These are phyloP conservation scores for Ailanthus altissimus DNA, from an alignment of 345 rosid species.

Conservation along the genomic window DNA sequence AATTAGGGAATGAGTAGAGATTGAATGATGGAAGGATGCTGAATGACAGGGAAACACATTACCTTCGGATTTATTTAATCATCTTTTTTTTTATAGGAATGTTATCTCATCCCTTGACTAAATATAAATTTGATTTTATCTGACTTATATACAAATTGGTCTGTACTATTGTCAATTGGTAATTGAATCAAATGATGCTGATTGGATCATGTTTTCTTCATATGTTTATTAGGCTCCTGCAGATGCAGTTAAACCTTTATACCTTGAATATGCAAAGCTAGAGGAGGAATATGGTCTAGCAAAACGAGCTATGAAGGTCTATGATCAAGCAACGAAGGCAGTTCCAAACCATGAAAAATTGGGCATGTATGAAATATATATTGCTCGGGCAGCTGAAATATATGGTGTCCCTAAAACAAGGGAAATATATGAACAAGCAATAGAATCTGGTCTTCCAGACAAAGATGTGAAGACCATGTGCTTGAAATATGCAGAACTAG, in stretches of 20 bases:
- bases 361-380: slow-evolving; percentile 90
- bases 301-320: slow-evolving; percentile 95
- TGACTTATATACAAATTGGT: background rate
- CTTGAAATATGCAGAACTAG: slow-evolving; percentile 84
- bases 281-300: slow-evolving; percentile 97
- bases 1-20: background rate
- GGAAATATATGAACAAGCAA: slow-evolving; percentile 94
- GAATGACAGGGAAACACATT: background rate
- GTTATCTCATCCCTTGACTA: background rate
- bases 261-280: slow-evolving; percentile 93
- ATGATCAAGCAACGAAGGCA: slow-evolving; percentile 88
- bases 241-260: slow-evolving; percentile 79
- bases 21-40: background rate
- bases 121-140: background rate
- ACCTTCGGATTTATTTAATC: background rate
- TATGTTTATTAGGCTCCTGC: slow-evolving; percentile 73
- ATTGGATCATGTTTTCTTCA: slow-evolving; percentile 17
- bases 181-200: slow-evolving; percentile 16
- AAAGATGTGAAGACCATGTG: slow-evolving; percentile 95
- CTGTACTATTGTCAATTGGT: background rate
- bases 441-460: slow-evolving; percentile 92
- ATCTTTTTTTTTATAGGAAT: slow-evolving; percentile 1
- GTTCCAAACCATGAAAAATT: slow-evolving; percentile 84
- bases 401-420: slow-evolving; percentile 95
- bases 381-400: slow-evolving; percentile 90